Conservation (phyloP, 148 eudicot genomes). For the Chenopodium suecicum region DNA sequence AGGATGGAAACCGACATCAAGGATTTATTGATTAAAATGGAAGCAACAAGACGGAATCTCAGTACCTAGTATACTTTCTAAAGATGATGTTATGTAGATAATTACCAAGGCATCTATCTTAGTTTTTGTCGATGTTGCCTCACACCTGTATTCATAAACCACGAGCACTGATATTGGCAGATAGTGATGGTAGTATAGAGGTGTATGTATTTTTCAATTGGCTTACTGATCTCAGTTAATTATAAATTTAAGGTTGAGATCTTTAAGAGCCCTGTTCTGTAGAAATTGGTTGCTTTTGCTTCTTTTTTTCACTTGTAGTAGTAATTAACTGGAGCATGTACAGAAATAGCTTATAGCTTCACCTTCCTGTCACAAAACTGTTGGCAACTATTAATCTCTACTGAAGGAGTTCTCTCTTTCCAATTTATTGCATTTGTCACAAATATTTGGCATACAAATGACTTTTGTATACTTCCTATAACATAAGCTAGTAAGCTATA, state of each 20-base stretch:
- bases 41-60: constrained; percentile 64
- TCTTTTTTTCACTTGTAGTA: not conserved
- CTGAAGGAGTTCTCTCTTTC: not conserved
- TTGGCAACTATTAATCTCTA: constrained; percentile 5
- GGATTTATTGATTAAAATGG: constrained; percentile 84
- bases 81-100: not conserved
- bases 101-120: not conserved
- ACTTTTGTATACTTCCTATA: too few relatives aligned
- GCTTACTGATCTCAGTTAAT: constrained; percentile 6
- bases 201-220: not conserved
- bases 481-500: too few relatives aligned
- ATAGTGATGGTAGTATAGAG: not conserved
- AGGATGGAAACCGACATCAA: constrained; percentile 90
- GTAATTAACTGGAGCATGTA: constrained; percentile 16
- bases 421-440: not conserved
- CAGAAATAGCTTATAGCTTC: constrained; percentile 22
- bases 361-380: constrained; percentile 4
- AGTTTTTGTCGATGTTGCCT: not conserved
- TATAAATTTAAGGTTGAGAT: constrained; percentile 10
- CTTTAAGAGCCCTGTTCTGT: constrained; percentile 7
- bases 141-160: constrained; percentile 7
- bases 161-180: not conserved
- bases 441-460: too few relatives aligned
- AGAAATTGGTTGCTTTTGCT: not conserved
- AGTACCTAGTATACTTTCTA: constrained; percentile 30